Conservation (phyloP, 257 asterid species). For the Datura wrightii region DNA sequence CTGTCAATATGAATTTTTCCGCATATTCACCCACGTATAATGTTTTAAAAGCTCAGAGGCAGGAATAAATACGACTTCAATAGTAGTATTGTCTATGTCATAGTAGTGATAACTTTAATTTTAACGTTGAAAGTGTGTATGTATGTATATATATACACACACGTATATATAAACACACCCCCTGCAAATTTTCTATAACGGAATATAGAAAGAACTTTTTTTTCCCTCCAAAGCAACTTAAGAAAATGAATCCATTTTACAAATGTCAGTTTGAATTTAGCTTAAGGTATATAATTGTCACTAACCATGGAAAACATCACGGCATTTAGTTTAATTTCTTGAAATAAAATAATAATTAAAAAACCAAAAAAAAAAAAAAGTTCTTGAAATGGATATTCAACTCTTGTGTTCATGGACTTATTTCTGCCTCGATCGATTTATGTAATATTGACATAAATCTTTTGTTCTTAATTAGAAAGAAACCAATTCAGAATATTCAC, state of each 20-base stretch:
- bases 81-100: too few species aligned
- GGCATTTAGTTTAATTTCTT: too few species aligned
- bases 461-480: neutral
- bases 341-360: too few species aligned
- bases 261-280: neutral
- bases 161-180: too few species aligned
- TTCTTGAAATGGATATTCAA: neutral
- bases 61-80: neutral
- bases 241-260: neutral
- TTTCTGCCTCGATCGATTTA: neutral
- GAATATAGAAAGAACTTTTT: neutral
- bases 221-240: neutral
- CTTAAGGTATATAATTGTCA: neutral
- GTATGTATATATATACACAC: too few species aligned
- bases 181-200: too few species aligned
- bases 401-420: neutral
- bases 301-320: neutral
- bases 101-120: too few species aligned
- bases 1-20: too few species aligned
- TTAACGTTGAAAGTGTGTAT: too few species aligned
- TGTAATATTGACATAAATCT: neutral
- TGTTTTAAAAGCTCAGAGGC: neutral
- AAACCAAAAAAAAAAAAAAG: too few species aligned
- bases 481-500: neutral
- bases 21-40: neutral